phyloP scores from a whole-genome alignment of 1,139 yeast species.

The Suhomyces panamericanus region DNA sequence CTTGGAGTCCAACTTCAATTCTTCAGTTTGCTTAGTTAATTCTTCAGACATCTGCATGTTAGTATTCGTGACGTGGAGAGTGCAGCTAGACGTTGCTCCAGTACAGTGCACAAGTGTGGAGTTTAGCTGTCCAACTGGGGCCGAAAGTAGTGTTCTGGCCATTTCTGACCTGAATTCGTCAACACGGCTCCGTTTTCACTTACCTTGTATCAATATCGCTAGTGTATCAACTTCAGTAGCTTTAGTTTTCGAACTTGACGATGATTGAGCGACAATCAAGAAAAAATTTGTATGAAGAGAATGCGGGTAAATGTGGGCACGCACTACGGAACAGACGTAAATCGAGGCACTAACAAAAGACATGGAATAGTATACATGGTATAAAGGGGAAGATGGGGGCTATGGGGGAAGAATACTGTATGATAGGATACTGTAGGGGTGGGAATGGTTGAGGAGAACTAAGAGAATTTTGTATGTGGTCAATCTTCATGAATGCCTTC shows the following conservation, averaged over 20 bases:
- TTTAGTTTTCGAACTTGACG: conserved; percentile 12
- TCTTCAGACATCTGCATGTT: conserved; percentile 48
- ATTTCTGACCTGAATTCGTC: not conserved
- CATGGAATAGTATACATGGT: not conserved
- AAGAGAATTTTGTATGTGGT: too few relatives aligned
- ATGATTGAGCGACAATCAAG: conserved; percentile 19
- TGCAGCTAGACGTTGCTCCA: not conserved
- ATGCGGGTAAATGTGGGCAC: conserved; percentile 26
- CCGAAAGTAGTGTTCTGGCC: too few relatives aligned
- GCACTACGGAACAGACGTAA: conserved; percentile 7
- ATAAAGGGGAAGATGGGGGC: not conserved
- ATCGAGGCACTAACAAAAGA: conserved; percentile 6
- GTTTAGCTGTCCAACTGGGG: too few relatives aligned
- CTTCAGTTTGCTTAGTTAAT: conserved; percentile 54
- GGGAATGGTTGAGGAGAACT: too few relatives aligned
- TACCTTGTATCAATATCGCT: conserved; percentile 10
- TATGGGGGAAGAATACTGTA: too few relatives aligned
- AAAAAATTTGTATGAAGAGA: conserved; percentile 21
- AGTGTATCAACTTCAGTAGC: conserved; percentile 2
- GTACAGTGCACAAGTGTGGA: not conserved
- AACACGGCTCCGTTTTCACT: not conserved
- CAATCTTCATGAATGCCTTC: too few relatives aligned
- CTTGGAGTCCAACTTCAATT: conserved; percentile 49
- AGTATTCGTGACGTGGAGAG: conserved; percentile 11
- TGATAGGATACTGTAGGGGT: too few relatives aligned